Evolutionary conservation across 73 alveolate genomes (phyloP), one percentile per base, ranked within the genome.

Genomic region (Effrenium voratum): DNA sequence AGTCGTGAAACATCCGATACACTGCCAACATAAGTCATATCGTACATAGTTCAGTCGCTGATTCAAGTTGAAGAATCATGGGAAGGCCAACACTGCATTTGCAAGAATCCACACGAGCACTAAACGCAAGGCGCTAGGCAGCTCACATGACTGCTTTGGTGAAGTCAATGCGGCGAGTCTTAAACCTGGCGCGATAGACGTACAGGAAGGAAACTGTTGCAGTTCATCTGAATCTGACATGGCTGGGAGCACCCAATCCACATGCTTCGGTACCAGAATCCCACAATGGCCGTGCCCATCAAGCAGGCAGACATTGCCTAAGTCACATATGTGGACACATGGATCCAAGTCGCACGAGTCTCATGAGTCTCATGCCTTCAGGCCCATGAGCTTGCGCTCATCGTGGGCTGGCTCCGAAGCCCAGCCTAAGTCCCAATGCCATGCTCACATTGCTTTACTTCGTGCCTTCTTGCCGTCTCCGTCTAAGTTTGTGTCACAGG

Each of bases 101-200:
- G n/a, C n/a, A n/a, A n/a, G n/a, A n/a, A n/a, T n/a, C n/a, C n/a
- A n/a, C n/a, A n/a, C n/a, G n/a, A n/a, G n/a, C n/a, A n/a, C n/a
- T n/a, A n/a, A n/a, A n/a, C n/a, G n/a, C n/a, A n/a, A n/a, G n/a
- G n/a, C n/a, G n/a, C n/a, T n/a, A 32, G 80, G 80, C 50, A 15
- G 66, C 93, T 83, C 95, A 91, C 90, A 91, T 68, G 36, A 91
- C 88, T n/a, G 98, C 98, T 36, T 91, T 91, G 66, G 98, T 91
- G 98, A 91, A 91, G 49, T 91, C 98, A 44, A 91, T 91, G 60
- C 98, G 98, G 12, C 98, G 98, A 77, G 98, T 91, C 90, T 91
- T 91, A 90, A 70, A 91, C 90, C 98, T 72, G 85, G 57, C 87
- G 16, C 60, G 59, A 34, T 13, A 43, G 40, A 32, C 77, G 5